phyloP scores from a whole-genome alignment of 805 yeast species.

The Cyberlindnera subsufficiens region DNA sequence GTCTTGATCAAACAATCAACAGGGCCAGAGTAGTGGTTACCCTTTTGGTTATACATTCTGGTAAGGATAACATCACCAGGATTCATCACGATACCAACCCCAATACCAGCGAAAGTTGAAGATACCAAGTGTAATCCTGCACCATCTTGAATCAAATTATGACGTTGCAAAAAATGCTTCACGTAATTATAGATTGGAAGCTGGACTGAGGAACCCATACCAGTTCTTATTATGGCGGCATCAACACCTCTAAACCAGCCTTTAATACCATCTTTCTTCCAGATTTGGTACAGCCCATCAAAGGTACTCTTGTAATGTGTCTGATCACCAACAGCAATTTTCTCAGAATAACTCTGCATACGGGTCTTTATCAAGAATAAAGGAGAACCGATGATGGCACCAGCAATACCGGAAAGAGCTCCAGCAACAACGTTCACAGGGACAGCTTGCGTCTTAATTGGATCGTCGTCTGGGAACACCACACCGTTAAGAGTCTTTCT shows the following conservation, averaged over 20 bases:
- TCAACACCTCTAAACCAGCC: conserved; percentile 90
- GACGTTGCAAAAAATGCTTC: conserved; percentile 53
- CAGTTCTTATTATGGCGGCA: conserved; percentile 91
- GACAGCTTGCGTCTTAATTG: conserved; percentile 41
- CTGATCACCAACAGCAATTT: conserved; percentile 79
- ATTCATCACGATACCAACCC: conserved; percentile 93
- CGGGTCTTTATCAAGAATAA: conserved; percentile 89
- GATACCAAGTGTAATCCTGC: conserved; percentile 67
- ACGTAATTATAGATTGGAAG: conserved; percentile 82
- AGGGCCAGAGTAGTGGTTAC: conserved; percentile 79
- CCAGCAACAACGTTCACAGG: conserved; percentile 75
- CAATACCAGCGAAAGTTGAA: conserved; percentile 77
- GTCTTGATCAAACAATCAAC: conserved; percentile 87
- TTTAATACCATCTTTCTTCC: conserved; percentile 58
- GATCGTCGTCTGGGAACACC: conserved; percentile 45
- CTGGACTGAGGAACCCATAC: conserved; percentile 94
- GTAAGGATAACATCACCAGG: conserved; percentile 97
- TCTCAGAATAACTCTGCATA: conserved; percentile 85
- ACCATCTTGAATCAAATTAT: conserved; percentile 53
- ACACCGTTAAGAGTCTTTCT: conserved; percentile 52
- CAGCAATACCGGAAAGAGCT: conserved; percentile 78
- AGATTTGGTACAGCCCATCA: conserved; percentile 64
- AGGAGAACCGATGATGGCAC: conserved; percentile 88
- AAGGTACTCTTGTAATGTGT: conserved; percentile 71
- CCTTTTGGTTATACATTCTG: conserved; percentile 91